Percentiles rank a stretch among this genome's conserved stretches.
phyloP scores from a whole-genome alignment of 2,329 filamentous ascomycete species.

The Cladophialophora exuberans region DNA sequence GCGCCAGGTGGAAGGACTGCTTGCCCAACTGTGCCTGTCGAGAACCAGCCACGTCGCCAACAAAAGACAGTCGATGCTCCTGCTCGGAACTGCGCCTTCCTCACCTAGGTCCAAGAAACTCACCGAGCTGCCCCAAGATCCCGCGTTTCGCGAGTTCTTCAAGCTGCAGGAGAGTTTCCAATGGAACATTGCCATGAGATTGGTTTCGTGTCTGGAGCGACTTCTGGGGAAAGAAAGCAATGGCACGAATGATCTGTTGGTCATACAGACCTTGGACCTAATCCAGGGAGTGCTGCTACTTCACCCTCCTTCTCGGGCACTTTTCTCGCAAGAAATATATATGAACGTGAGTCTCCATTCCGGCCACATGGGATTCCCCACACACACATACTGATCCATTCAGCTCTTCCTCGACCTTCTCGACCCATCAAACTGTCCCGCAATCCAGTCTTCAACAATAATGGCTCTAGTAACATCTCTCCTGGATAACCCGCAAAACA shows the following conservation, averaged over 20 bases:
- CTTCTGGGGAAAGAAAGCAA: conserved; percentile 80
- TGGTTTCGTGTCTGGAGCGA: conserved; percentile 83
- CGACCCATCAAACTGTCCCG: conserved; percentile 87
- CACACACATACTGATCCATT: no score
- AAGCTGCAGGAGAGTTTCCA: conserved; percentile 96
- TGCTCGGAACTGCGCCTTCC: conserved; percentile 40
- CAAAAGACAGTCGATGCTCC: conserved; percentile 47
- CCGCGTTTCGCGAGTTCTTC: conserved; percentile 93
- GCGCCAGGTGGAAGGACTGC: conserved; percentile 88
- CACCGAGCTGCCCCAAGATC: conserved; percentile 73
- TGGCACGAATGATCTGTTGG: conserved; percentile 83
- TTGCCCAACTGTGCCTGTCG: conserved; percentile 91
- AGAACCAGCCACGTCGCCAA: conserved; percentile 43
- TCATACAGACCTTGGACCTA: conserved; percentile 83
- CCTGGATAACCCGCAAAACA: conserved; percentile 83
- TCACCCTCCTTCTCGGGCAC: conserved; percentile 83
- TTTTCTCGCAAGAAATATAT: conserved; percentile 86
- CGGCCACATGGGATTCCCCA: no score
- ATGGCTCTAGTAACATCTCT: conserved; percentile 88
- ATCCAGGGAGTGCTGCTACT: conserved; percentile 86
- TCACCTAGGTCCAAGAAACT: conserved; percentile 63
- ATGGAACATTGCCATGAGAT: conserved; percentile 89
- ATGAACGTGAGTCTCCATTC: conserved; percentile 76
- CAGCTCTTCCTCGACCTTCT: conserved; percentile 89
- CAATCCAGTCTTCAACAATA: conserved; percentile 86